Conservation (phyloP, 2,329 filamentous ascomycete genomes). For the Ilyonectria mors-panacis region DNA sequence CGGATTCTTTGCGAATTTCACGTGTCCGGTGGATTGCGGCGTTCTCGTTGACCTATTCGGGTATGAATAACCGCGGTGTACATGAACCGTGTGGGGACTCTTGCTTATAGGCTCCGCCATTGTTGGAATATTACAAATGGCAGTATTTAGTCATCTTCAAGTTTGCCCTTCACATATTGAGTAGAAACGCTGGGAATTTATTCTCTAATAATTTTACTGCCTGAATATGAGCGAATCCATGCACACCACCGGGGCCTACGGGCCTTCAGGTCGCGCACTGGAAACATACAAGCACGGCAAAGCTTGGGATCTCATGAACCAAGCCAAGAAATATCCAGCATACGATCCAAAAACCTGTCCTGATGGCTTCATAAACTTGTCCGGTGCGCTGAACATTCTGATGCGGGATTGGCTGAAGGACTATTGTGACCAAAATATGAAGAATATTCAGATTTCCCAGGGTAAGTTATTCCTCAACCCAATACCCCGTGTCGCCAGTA, state of each 20-base stretch:
- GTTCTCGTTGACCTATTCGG: too few species aligned
- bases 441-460: background rate
- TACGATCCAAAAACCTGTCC: background rate
- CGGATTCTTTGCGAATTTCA: too few species aligned
- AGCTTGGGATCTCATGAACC: background rate
- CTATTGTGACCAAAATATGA: background rate
- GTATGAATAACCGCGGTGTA: too few species aligned
- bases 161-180: too few species aligned
- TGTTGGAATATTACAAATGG: too few species aligned
- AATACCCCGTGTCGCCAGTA: background rate
- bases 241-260: background rate
- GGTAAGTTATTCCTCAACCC: background rate
- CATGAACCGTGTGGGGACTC: too few species aligned
- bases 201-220: background rate
- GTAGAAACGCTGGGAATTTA: too few species aligned
- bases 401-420: background rate
- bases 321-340: background rate
- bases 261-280: background rate
- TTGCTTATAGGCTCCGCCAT: too few species aligned
- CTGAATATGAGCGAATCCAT: background rate
- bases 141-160: too few species aligned
- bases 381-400: background rate
- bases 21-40: too few species aligned
- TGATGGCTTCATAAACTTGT: background rate
- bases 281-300: background rate